Base-by-base conservation (phyloP, 139 green algal species). In the Microglena sp. region DNA sequence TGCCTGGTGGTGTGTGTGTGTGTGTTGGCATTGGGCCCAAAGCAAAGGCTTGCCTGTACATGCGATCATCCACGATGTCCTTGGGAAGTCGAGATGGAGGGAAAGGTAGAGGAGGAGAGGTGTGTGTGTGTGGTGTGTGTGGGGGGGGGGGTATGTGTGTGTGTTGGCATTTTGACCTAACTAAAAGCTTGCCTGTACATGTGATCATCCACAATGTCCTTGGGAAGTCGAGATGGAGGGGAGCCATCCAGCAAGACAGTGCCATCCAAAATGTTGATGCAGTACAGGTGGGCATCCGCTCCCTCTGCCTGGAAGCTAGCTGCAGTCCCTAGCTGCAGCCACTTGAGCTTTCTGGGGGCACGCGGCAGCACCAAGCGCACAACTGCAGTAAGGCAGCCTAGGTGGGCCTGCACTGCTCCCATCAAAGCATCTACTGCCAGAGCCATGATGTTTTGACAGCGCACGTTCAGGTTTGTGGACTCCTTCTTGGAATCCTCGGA, bases 191-290 rank as follows among this genome's bases (percentile, higher is more conserved):
- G n/a, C n/a, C n/a, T 18, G 69, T 81, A 86, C 50, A 82, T 34
- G 1, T 57, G 72, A 62, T 86, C 74, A 6, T 55, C n/a, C 0
- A 69, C 54, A 3, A 86, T 63, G n/a, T 71, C 74, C 0, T 54
- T 65, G 34, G 58, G 58, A 33, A 65, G 58, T 4, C 58, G 28
- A 5, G 33, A 28, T 30, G 63, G 45, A 46, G 57, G 66, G 24
- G n/a, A 46, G 34, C 73, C 73, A 68, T 72, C 62, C 1, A 74
- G 24, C 57, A 79, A 56, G 27, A 82, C 72, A 0, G 60, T 58
- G 50, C 68, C 57, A 54, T 86, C 76, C 18, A 83, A 43, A 1
- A 78, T 5, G 55, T 86, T 83, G 62, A 86, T 65, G 3, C 67
- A 75, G 55, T 74, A 75, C 31, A 84, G 59, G 44, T 67, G 45